Conservation (phyloP, 148 eudicot genomes). For the Silene uniflora region DNA sequence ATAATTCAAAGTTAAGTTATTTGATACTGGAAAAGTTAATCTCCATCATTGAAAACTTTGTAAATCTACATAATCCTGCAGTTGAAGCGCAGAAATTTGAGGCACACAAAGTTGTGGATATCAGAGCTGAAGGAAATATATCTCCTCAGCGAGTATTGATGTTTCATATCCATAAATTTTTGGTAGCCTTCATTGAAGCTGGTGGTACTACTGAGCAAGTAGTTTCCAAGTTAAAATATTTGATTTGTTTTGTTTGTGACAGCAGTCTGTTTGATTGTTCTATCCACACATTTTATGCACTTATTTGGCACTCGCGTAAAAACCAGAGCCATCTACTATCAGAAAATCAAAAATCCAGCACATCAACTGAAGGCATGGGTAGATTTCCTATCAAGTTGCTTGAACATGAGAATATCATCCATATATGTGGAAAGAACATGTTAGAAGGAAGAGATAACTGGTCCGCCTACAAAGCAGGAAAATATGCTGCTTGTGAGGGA, state of each 20-base stretch:
- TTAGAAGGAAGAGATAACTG: constrained; percentile 53
- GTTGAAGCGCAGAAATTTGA: constrained; percentile 24
- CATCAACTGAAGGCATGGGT: constrained; percentile 11
- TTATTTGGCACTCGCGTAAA: constrained; percentile 41
- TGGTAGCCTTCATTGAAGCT: constrained; percentile 42
- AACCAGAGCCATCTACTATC: constrained; percentile 21
- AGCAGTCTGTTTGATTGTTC: constrained; percentile 50
- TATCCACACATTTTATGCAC: constrained; percentile 38
- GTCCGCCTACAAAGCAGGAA: constrained; percentile 71
- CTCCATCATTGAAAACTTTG: constrained; percentile 30
- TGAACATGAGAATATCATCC: constrained; percentile 29
- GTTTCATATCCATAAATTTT: constrained; percentile 34
- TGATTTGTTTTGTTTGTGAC: constrained; percentile 36
- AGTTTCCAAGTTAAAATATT: constrained; percentile 33
- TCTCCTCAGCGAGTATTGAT: constrained; percentile 31
- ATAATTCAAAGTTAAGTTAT: constrained; percentile 37
- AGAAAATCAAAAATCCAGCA: constrained; percentile 21
- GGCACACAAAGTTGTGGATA: constrained; percentile 31
- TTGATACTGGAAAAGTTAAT: constrained; percentile 45
- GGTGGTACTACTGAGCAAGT: constrained; percentile 31
- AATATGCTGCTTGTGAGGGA: constrained; percentile 63
- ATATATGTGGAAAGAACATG: constrained; percentile 46
- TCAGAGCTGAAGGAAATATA: constrained; percentile 19
- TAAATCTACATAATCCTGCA: constrained; percentile 25
- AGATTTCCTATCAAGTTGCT: constrained; percentile 27